Conservation (phyloP, 352 stramenopile genomes). For the Thalassiosira livingstoniorum region DNA sequence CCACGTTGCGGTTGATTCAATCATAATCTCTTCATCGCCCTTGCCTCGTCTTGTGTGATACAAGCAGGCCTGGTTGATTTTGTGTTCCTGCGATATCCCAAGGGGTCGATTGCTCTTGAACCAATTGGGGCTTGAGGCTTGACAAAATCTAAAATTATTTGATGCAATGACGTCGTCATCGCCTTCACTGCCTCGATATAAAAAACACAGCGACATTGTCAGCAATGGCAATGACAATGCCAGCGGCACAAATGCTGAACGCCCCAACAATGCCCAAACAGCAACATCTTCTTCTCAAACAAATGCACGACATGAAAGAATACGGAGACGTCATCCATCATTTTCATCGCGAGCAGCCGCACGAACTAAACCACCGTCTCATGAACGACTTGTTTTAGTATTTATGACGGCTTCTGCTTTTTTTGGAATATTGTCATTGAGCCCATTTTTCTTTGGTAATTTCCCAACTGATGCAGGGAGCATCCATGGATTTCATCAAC, state of each 20-base stretch:
- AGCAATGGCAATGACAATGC: background rate
- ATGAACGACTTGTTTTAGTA: conserved; percentile 42
- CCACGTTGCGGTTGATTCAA: too few species aligned
- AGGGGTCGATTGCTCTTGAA: too few species aligned
- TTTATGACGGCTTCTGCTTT: conserved; percentile 36
- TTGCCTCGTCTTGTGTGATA: too few species aligned
- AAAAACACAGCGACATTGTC: background rate
- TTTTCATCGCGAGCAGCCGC: too few species aligned
- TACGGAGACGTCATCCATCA: too few species aligned
- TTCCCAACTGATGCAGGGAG: conserved; percentile 9
- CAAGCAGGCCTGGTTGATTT: too few species aligned
- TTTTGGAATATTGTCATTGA: conserved; percentile 40
- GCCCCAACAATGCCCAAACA: background rate
- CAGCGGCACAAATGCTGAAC: background rate
- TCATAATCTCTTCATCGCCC: too few species aligned
- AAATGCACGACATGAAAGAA: background rate
- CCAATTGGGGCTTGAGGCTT: too few species aligned
- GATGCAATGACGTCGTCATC: too few species aligned
- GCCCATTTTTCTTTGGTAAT: conserved; percentile 45
- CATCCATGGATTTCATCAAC: conserved; percentile 14
- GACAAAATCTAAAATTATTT: too few species aligned
- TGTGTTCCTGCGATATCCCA: too few species aligned
- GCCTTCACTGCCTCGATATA: background rate
- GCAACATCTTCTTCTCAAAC: background rate
- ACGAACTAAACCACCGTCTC: conserved; percentile 34